phyloP scores from a whole-genome alignment of 306 rosid genomes.

The Aeschynomene evenia region DNA sequence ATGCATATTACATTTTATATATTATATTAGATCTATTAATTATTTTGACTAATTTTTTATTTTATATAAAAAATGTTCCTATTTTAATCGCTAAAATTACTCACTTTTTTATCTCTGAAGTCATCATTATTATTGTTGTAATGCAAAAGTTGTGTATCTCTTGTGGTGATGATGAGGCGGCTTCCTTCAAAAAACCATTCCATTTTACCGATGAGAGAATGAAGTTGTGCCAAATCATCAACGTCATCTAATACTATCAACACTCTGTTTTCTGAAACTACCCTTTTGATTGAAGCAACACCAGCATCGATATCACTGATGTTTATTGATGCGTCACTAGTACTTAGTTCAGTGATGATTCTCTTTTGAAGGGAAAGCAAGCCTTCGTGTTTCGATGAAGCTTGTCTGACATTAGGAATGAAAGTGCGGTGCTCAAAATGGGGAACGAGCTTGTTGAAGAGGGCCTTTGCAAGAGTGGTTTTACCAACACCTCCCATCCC shows the following conservation, averaged over 20 bases:
- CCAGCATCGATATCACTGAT: constrained; percentile 26
- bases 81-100: no score
- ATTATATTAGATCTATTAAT: no score
- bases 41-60: no score
- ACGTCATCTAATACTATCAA: constrained; percentile 67
- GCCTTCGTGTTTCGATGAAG: constrained; percentile 36
- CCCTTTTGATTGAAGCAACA: constrained; percentile 12
- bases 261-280: constrained; percentile 34
- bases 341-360: constrained; percentile 33
- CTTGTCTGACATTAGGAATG: constrained; percentile 50
- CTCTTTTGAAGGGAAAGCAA: constrained; percentile 44
- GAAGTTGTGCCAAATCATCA: constrained; percentile 42
- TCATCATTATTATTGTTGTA: constrained; percentile 15
- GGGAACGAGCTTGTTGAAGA: constrained; percentile 44
- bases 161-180: constrained; percentile 53
- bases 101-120: no score
- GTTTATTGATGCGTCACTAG: no score
- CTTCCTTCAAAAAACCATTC: constrained; percentile 61
- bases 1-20: no score
- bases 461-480: constrained; percentile 66
- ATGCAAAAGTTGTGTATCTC: constrained; percentile 38
- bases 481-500: constrained; percentile 76
- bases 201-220: constrained; percentile 35
- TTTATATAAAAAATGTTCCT: no score
- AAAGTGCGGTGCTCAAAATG: constrained; percentile 45